These are phyloP conservation scores for Takakia lepidozioides DNA, from an alignment of 225 moss, liverwort and hornwort species.

Conservation along the genomic window DNA sequence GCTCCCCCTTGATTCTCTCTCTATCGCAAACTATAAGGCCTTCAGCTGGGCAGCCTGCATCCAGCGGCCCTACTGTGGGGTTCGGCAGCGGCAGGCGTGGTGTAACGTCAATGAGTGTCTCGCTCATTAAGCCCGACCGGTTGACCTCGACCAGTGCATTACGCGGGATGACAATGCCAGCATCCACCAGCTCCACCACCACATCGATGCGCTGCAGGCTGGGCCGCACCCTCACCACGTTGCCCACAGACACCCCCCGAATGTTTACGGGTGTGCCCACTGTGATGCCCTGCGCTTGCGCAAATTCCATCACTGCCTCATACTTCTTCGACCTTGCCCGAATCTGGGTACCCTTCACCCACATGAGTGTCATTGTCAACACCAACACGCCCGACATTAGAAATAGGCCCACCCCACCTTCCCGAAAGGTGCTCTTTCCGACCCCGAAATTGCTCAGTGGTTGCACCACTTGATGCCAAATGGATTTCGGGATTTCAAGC, in stretches of 20 bases:
- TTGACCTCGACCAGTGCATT: constrained; percentile 93
- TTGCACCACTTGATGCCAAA: constrained; percentile 54
- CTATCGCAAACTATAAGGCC: constrained; percentile 87
- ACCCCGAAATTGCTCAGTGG: constrained; percentile 88
- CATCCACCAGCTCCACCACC: constrained; percentile 65
- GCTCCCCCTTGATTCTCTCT: constrained; percentile 76
- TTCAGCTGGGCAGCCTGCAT: constrained; percentile 56
- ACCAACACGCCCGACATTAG: constrained; percentile 67
- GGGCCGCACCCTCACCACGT: constrained; percentile 73
- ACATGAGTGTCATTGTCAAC: constrained; percentile 53
- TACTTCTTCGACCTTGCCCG: constrained; percentile 65
- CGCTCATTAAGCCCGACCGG: constrained; percentile 86
- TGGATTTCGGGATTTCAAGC: constrained; percentile 28
- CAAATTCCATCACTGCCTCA: constrained; percentile 74
- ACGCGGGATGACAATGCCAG: constrained; percentile 80
- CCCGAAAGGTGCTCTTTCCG: constrained; percentile 89
- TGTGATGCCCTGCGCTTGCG: constrained; percentile 87
- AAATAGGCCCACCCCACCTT: constrained; percentile 89
- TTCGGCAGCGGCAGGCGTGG: constrained; percentile 63
- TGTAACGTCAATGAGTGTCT: constrained; percentile 88
- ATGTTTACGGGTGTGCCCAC: constrained; percentile 94
- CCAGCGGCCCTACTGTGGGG: constrained; percentile 71
- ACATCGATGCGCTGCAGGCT: constrained; percentile 89
- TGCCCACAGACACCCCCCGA: constrained; percentile 95
- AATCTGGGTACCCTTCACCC: constrained; percentile 91